phyloP scores from a whole-genome alignment of 1,284 basidiomycete genomes.

The Flammula alnicola region DNA sequence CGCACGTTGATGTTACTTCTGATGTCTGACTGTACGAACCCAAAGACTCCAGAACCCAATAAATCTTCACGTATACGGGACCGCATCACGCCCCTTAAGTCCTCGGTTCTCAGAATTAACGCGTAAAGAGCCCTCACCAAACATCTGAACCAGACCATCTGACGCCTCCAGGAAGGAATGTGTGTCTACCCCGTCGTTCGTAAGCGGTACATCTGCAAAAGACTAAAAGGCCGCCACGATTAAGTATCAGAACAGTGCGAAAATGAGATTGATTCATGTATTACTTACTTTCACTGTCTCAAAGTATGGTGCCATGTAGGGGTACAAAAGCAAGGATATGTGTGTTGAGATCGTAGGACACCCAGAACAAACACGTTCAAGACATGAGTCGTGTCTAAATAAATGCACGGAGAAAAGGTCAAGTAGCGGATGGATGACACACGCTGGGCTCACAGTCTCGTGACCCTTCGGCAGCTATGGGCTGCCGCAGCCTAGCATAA shows the following conservation, averaged over 20 bases:
- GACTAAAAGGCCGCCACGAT: constrained; percentile 53
- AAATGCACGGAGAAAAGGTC: not conserved
- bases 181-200: constrained; percentile 83
- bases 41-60: constrained; percentile 86
- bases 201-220: constrained; percentile 84
- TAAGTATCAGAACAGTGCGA: not conserved
- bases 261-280: not conserved
- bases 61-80: constrained; percentile 60
- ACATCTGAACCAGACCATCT: constrained; percentile 89
- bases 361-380: constrained; percentile 18
- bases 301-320: constrained; percentile 68
- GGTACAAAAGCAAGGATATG: too few species aligned
- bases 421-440: constrained; percentile 1
- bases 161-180: constrained; percentile 85
- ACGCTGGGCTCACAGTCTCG: not conserved
- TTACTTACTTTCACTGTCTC: constrained; percentile 73
- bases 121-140: constrained; percentile 58
- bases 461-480: not conserved
- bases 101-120: constrained; percentile 18
- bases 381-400: constrained; percentile 14
- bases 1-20: constrained; percentile 85
- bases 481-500: not conserved
- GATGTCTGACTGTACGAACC: constrained; percentile 90
- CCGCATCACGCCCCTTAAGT: constrained; percentile 10
- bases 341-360: too few species aligned